These are phyloP conservation scores for Candolleomyces eurysporus DNA, from an alignment of 768 basidiomycete genomes.

Conservation along the genomic window DNA sequence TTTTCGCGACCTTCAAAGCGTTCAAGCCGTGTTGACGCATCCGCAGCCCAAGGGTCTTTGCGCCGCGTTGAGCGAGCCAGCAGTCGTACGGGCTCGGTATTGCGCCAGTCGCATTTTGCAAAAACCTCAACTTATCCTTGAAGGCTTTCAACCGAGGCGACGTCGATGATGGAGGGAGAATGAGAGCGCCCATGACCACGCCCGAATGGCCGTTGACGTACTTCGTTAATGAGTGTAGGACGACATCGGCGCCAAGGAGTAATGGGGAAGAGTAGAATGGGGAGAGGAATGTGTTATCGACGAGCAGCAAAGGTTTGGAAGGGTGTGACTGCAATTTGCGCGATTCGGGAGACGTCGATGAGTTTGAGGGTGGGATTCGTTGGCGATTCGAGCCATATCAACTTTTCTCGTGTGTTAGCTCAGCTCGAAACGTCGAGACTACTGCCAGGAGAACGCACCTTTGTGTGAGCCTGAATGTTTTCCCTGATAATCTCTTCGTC, in stretches of 20 bases:
- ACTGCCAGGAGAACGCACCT: constrained; percentile 43
- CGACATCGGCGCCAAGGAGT: constrained; percentile 80
- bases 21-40: constrained; percentile 86
- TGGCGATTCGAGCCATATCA: constrained; percentile 93
- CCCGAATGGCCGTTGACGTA: constrained; percentile 95
- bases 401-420: constrained; percentile 36
- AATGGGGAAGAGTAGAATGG: constrained; percentile 91
- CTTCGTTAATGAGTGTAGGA: constrained; percentile 82
- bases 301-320: constrained; percentile 71
- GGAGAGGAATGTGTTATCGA: constrained; percentile 94
- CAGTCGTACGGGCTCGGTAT: constrained; percentile 84
- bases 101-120: constrained; percentile 87
- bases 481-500: constrained; percentile 59
- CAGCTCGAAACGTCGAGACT: not conserved
- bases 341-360: constrained; percentile 75
- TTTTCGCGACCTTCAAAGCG: constrained; percentile 71
- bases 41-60: constrained; percentile 87
- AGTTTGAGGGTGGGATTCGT: constrained; percentile 93
- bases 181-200: constrained; percentile 84
- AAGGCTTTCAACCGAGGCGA: not conserved
- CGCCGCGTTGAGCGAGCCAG: constrained; percentile 87
- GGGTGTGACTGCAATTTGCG: constrained; percentile 63
- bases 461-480: constrained; percentile 56
- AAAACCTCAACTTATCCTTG: constrained; percentile 63
- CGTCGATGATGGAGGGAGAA: constrained; percentile 46